Evolutionary conservation across 2,329 filamentous ascomycete species (phyloP).

Genomic region (Colletotrichum sidae): DNA sequence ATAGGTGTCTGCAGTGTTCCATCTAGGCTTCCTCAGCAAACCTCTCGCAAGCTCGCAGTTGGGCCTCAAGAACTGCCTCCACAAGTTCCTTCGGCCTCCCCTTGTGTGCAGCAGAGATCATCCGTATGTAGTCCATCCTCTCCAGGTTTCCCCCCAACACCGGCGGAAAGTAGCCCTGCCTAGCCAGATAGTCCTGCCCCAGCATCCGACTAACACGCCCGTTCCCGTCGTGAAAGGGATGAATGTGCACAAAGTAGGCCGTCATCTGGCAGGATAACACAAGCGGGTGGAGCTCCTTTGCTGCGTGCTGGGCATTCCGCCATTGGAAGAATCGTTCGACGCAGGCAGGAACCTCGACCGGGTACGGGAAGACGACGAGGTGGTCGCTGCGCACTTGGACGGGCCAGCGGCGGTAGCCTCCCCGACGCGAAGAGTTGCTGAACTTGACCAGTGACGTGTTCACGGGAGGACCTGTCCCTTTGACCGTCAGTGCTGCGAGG

Average conservation of each 20-base stretch:
- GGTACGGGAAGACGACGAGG: conserved; percentile 41
- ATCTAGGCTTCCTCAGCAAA: too few relatives aligned
- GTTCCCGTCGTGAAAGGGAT: conserved; percentile 42
- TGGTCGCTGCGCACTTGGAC: conserved; percentile 38
- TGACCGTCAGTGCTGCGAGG: conserved; percentile 28
- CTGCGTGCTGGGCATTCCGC: conserved; percentile 35
- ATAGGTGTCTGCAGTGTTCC: too few relatives aligned
- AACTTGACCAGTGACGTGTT: too few relatives aligned
- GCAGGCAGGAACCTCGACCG: conserved; percentile 39
- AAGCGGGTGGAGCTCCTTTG: conserved; percentile 39
- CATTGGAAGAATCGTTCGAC: conserved; percentile 33
- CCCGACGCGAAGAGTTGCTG: conserved; percentile 6
- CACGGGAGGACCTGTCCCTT: conserved; percentile 31
- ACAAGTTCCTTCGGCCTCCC: conserved; percentile 37
- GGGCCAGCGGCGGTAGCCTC: conserved; percentile 38
- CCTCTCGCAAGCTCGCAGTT: conserved; percentile 4
- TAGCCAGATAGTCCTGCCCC: conserved; percentile 41
- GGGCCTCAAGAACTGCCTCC: conserved; percentile 29
- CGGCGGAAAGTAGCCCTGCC: conserved; percentile 40
- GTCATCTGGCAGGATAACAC: conserved; percentile 39
- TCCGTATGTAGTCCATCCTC: conserved; percentile 38
- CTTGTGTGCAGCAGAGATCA: conserved; percentile 38
- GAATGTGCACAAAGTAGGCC: conserved; percentile 38
- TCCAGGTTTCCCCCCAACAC: conserved; percentile 34
- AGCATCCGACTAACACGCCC: conserved; percentile 39